Percentiles rank a stretch among this genome's conserved stretches.
Conservation (phyloP, 768 basidiomycete species). For the Tricholoma bakamatsutake region DNA sequence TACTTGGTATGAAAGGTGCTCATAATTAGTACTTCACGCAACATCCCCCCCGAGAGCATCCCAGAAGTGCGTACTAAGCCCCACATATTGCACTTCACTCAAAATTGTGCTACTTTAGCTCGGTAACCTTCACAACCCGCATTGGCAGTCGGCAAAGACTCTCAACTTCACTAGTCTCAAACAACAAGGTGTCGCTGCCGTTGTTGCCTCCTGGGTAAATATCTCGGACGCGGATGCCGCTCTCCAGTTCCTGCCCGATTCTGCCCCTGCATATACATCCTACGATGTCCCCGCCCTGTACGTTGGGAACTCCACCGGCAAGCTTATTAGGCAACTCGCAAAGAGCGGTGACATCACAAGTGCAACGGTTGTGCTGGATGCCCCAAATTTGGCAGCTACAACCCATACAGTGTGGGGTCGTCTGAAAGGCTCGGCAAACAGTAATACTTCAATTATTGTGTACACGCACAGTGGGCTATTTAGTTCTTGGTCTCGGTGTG, state of each 20-base stretch:
- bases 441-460: slow-evolving; percentile 14
- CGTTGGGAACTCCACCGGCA: slow-evolving; percentile 25
- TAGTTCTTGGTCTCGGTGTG: not conserved
- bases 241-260: slow-evolving; percentile 24
- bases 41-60: slow-evolving; percentile 15
- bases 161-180: slow-evolving; percentile 18
- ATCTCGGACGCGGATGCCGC: slow-evolving; percentile 24
- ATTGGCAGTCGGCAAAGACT: slow-evolving; percentile 25
- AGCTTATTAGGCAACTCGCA: slow-evolving; percentile 19
- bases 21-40: slow-evolving; percentile 17
- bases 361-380: slow-evolving; percentile 26
- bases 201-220: slow-evolving; percentile 24
- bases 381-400: slow-evolving; percentile 17
- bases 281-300: slow-evolving; percentile 24
- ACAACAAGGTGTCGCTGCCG: slow-evolving; percentile 16
- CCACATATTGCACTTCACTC: not conserved
- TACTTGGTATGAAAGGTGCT: not conserved
- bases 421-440: slow-evolving; percentile 14
- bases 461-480: slow-evolving; percentile 24
- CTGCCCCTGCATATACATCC: slow-evolving; percentile 18
- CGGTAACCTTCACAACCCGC: slow-evolving; percentile 26
- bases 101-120: slow-evolving; percentile 8
- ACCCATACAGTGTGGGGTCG: slow-evolving; percentile 21
- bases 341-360: slow-evolving; percentile 12
- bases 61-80: slow-evolving; percentile 15